A percentile compares a stretch with the other conserved stretches of the same genome.
phyloP scores from a whole-genome alignment of 495 filamentous ascomycete genomes.

The Apodospora peruviana region DNA sequence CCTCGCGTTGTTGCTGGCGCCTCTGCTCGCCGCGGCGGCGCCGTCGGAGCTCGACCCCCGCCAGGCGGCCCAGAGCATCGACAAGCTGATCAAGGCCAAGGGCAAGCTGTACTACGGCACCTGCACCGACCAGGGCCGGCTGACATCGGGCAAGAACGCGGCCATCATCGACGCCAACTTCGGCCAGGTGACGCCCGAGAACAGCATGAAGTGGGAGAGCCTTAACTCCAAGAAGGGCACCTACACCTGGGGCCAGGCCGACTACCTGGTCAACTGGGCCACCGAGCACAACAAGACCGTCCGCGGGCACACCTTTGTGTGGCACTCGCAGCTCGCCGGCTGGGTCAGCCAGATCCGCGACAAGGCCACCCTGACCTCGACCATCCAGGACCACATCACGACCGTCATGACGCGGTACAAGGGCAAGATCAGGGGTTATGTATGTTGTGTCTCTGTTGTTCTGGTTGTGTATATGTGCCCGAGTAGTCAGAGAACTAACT shows the following conservation, averaged over 20 bases:
- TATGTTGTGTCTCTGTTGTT: conserved; percentile 16
- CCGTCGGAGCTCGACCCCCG: conserved; percentile 27
- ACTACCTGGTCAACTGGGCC: conserved; percentile 59
- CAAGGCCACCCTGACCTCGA: conserved; percentile 43
- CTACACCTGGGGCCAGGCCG: conserved; percentile 48
- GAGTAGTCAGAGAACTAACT: too few species aligned
- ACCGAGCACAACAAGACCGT: conserved; percentile 48
- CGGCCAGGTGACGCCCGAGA: conserved; percentile 60
- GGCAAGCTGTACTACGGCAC: conserved; percentile 59
- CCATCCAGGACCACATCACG: conserved; percentile 55
- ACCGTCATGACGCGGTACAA: conserved; percentile 53
- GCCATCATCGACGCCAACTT: conserved; percentile 56
- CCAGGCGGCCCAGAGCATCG: conserved; percentile 42
- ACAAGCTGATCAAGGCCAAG: conserved; percentile 51
- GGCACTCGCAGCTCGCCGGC: conserved; percentile 59
- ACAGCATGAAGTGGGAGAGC: conserved; percentile 60
- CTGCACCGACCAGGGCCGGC: conserved; percentile 48
- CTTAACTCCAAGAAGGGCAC: conserved; percentile 39
- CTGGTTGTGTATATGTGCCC: background rate
- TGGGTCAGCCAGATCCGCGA: conserved; percentile 54
- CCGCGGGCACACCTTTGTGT: conserved; percentile 59
- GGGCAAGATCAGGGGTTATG: conserved; percentile 58
- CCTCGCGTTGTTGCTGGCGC: conserved; percentile 31
- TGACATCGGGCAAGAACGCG: conserved; percentile 45
- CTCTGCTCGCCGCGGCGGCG: conserved; percentile 28